Evolutionary conservation across 352 stramenopile species (phyloP).

Genomic region (Phytophthora pluvialis): DNA sequence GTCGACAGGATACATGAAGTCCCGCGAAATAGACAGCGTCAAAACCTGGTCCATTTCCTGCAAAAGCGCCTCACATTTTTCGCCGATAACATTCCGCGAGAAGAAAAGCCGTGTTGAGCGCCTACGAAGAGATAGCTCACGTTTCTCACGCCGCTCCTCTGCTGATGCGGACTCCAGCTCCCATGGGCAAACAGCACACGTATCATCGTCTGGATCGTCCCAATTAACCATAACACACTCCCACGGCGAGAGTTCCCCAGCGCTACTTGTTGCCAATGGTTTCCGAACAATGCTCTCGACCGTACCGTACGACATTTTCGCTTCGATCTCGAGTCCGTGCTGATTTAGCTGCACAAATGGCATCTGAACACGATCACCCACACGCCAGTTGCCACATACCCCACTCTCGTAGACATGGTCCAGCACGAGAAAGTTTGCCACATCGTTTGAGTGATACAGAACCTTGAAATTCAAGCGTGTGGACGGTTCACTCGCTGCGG

Average conservation of each 20-base stretch:
- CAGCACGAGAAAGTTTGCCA: slow-evolving; percentile 88
- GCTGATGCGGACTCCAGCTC: slow-evolving; percentile 65
- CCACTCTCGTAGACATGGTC: slow-evolving; percentile 83
- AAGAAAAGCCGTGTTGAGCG: slow-evolving; percentile 51
- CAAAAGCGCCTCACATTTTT: slow-evolving; percentile 54
- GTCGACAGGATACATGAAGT: slow-evolving; percentile 85
- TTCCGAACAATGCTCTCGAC: slow-evolving; percentile 57
- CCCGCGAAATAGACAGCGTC: slow-evolving; percentile 70
- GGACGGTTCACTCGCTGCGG: slow-evolving; percentile 40
- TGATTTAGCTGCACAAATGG: slow-evolving; percentile 72
- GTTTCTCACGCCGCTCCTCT: slow-evolving; percentile 51
- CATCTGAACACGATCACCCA: slow-evolving; percentile 79
- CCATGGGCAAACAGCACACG: slow-evolving; percentile 77
- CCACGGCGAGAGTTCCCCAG: slow-evolving; percentile 61
- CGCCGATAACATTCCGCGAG: slow-evolving; percentile 53
- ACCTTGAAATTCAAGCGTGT: slow-evolving; percentile 71
- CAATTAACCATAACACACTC: slow-evolving; percentile 78
- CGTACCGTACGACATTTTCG: slow-evolving; percentile 67
- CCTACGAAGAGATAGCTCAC: slow-evolving; percentile 41
- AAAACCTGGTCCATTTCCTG: slow-evolving; percentile 71
- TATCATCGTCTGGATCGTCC: slow-evolving; percentile 75
- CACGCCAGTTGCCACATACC: slow-evolving; percentile 71
- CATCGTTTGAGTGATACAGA: slow-evolving; percentile 77
- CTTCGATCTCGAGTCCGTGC: slow-evolving; percentile 61
- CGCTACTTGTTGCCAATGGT: slow-evolving; percentile 24